Evolutionary conservation across 2,329 filamentous ascomycete species (phyloP), one percentile per base, ranked within the genome.

Genomic region (Myriosclerotinia scirpicola): DNA sequence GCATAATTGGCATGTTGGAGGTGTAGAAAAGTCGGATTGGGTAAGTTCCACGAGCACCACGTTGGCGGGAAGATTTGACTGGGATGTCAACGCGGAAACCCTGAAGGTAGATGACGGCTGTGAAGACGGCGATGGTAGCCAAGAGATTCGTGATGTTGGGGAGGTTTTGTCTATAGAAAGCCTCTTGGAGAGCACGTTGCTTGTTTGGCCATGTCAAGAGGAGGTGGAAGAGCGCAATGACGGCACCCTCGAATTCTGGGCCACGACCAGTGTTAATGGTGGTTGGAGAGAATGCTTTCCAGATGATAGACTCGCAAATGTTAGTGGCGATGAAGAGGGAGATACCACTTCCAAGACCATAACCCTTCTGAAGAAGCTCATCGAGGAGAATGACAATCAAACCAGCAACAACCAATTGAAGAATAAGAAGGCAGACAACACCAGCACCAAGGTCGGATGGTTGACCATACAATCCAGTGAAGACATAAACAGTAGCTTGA

Each of bases 1-100:
- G 87, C 95, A 99, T 99, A 83, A 99, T 99, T 78, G 95, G 95
- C 96, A 99, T 99, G 90, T 99, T 99, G 80, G 93, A 97, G 78
- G 95, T 99, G 85, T 99, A 99, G 88, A 99, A 99, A 68, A 99
- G 91, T 77, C 96, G 94, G 80, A 99, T 88, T 76, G 95, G 95
- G 87, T 98, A 99, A 52, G 93, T 96, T 77, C 94, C 96, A 76
- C 95, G 94, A 79, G 96, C 95, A 81, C 95, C 95, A 85, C 95
- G 93, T 87, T 99, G 95, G 82, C 95, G 93, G 75, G 93, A 94
- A 69, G 93, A 97, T 89, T 99, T 99, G 86, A 99, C 95, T 70
- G 96, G 96, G 78, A 99, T 99, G 84, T 99, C 95, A 78, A 99
- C 95, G 74, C 95, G 95, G 92, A 99, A 98, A 73, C 95, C 94